phyloP scores from a whole-genome alignment of 306 rosid genomes.

The Dalbergia cochinchinensis region DNA sequence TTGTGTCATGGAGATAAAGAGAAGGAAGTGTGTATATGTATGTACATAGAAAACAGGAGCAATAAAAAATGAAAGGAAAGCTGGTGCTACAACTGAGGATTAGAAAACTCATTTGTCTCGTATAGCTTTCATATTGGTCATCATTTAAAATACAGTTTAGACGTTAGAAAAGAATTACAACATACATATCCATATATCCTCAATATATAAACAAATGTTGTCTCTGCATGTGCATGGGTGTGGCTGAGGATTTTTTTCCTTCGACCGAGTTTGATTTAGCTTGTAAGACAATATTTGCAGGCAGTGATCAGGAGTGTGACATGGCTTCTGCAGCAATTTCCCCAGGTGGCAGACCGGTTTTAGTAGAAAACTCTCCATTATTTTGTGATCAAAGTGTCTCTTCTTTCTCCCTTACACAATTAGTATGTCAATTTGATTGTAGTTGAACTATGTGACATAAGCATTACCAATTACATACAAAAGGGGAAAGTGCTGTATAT shows the following conservation, averaged over 20 bases:
- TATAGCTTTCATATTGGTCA: slow-evolving; percentile 8
- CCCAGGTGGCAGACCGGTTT: slow-evolving; percentile 67
- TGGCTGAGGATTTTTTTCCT: slow-evolving; percentile 5
- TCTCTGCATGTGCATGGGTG: not conserved
- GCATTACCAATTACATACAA: not conserved
- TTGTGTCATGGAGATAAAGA: not conserved
- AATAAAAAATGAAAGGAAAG: not conserved
- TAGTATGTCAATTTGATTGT: slow-evolving; percentile 13
- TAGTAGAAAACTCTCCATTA: slow-evolving; percentile 38
- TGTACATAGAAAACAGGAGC: not conserved
- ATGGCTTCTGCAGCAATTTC: slow-evolving; percentile 86
- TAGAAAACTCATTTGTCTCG: not conserved
- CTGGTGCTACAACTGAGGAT: not conserved
- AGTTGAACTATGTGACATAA: slow-evolving; percentile 26
- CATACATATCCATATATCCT: too few relatives aligned
- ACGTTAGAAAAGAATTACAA: not conserved
- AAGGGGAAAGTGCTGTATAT: slow-evolving; percentile 12
- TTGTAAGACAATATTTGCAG: slow-evolving; percentile 51
- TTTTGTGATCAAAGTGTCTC: slow-evolving; percentile 8
- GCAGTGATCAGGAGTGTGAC: slow-evolving; percentile 69
- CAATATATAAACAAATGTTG: not conserved
- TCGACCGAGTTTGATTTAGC: not conserved
- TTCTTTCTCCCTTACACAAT: not conserved
- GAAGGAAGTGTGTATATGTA: not conserved
- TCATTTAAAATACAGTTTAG: not conserved